A percentile compares a stretch with the other conserved stretches of the same genome.
Evolutionary conservation across 805 yeast species (phyloP).

Genomic region (Danielia reshetovae): DNA sequence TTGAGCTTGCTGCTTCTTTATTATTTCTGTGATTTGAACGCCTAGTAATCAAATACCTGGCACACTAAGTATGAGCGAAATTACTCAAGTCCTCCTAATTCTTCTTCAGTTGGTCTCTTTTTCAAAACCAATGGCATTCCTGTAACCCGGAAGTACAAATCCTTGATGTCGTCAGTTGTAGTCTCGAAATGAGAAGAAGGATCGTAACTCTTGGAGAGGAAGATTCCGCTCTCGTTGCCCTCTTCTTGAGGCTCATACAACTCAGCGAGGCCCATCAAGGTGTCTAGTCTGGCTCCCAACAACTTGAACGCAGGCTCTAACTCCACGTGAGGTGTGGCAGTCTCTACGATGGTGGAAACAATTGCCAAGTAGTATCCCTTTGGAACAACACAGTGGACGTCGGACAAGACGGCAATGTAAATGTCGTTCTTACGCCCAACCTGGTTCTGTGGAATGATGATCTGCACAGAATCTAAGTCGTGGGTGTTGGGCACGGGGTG

Average conservation of each 20-base stretch:
- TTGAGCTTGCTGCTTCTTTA: constrained; percentile 81
- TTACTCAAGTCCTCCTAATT: constrained; percentile 4
- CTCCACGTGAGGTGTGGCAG: constrained; percentile 87
- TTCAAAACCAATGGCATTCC: constrained; percentile 89
- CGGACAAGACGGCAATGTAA: constrained; percentile 85
- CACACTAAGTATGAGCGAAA: too few relatives aligned
- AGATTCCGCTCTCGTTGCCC: constrained; percentile 76
- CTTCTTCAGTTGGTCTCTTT: constrained; percentile 59
- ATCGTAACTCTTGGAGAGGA: constrained; percentile 85
- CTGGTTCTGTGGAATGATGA: constrained; percentile 95
- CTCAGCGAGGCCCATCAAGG: constrained; percentile 92
- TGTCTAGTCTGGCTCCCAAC: constrained; percentile 75
- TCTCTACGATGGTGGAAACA: constrained; percentile 90
- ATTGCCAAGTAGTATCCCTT: constrained; percentile 89
- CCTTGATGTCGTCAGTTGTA: constrained; percentile 95
- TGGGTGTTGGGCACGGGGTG: constrained; percentile 83
- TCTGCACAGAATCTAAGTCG: constrained; percentile 85
- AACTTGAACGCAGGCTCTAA: constrained; percentile 91
- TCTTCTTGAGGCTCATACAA: constrained; percentile 82
- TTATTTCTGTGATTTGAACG: constrained; percentile 40
- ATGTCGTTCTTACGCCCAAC: constrained; percentile 90
- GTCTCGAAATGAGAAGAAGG: constrained; percentile 94
- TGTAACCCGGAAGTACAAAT: constrained; percentile 83
- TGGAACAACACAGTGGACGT: constrained; percentile 86
- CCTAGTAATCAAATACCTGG: background rate